These are phyloP conservation scores for Drechslera avenae DNA, from an alignment of 2,329 filamentous ascomycete genomes.

Conservation along the genomic window DNA sequence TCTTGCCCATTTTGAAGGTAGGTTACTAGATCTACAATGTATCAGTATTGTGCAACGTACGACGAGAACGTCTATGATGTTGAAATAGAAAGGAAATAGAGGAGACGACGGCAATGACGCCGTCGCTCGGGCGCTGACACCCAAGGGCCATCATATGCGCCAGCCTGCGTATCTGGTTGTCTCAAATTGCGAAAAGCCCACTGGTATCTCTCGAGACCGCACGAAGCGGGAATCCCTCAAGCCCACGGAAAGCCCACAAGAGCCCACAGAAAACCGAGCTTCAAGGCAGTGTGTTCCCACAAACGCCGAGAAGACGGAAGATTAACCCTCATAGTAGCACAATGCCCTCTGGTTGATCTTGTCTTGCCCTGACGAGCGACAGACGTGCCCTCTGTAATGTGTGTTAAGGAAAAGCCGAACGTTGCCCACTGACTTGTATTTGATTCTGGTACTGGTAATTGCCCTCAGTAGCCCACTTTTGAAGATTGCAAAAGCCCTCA, in stretches of 20 bases:
- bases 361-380: conserved; percentile 45
- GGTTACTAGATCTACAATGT: conserved; percentile 35
- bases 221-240: conserved; percentile 49
- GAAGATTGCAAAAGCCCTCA: conserved; percentile 42
- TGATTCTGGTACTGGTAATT: conserved; percentile 39
- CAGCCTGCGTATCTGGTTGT: conserved; percentile 45
- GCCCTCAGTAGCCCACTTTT: conserved; percentile 46
- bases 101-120: conserved; percentile 27
- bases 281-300: conserved; percentile 60
- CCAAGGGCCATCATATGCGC: conserved; percentile 26
- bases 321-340: conserved; percentile 49
- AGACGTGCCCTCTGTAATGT: conserved; percentile 42
- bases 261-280: conserved; percentile 52
- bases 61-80: conserved; percentile 5
- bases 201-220: conserved; percentile 50
- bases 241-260: conserved; percentile 53
- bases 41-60: conserved; percentile 36
- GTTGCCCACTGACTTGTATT: conserved; percentile 50
- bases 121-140: conserved; percentile 32
- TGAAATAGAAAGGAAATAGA: conserved; percentile 23
- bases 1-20: conserved; percentile 45
- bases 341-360: conserved; percentile 48
- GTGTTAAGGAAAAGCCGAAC: conserved; percentile 49
- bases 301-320: conserved; percentile 55
- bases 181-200: conserved; percentile 52